Evolutionary conservation across 352 stramenopile species (phyloP).

Genomic region (Globisporangium alternatum): DNA sequence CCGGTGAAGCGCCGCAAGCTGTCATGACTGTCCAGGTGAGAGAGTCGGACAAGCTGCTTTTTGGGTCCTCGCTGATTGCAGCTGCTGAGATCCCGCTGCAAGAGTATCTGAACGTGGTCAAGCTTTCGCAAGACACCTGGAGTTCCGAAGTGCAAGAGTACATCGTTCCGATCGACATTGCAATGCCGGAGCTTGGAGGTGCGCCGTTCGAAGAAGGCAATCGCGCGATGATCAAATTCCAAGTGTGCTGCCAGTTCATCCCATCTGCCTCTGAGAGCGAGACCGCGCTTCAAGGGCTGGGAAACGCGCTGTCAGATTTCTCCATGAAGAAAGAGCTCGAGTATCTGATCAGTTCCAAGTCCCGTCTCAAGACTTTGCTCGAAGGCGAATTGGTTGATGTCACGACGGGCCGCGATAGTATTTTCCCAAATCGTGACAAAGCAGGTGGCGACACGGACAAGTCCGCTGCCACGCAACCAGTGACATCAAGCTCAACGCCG

Average conservation of each 20-base stretch:
- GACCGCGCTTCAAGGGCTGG: not conserved
- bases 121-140: slow-evolving; percentile 14
- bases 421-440: slow-evolving; percentile 10
- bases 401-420: slow-evolving; percentile 41
- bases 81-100: slow-evolving; percentile 43
- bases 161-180: slow-evolving; percentile 39
- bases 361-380: slow-evolving; percentile 60
- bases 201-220: slow-evolving; percentile 14
- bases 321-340: slow-evolving; percentile 54
- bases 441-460: not conserved
- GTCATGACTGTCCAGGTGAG: slow-evolving; percentile 60
- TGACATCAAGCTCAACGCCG: slow-evolving; percentile 15
- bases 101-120: slow-evolving; percentile 43
- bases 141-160: slow-evolving; percentile 43
- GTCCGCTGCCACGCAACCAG: slow-evolving; percentile 1
- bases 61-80: slow-evolving; percentile 65
- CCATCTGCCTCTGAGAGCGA: slow-evolving; percentile 16
- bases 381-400: slow-evolving; percentile 75
- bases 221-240: slow-evolving; percentile 36
- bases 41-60: slow-evolving; percentile 66
- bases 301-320: slow-evolving; percentile 33
- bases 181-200: not conserved
- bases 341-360: slow-evolving; percentile 59
- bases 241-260: slow-evolving; percentile 43
- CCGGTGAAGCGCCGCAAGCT: slow-evolving; percentile 12